phyloP scores from a whole-genome alignment of 1,284 basidiomycete species.

The Ceratobasidium sp. region DNA sequence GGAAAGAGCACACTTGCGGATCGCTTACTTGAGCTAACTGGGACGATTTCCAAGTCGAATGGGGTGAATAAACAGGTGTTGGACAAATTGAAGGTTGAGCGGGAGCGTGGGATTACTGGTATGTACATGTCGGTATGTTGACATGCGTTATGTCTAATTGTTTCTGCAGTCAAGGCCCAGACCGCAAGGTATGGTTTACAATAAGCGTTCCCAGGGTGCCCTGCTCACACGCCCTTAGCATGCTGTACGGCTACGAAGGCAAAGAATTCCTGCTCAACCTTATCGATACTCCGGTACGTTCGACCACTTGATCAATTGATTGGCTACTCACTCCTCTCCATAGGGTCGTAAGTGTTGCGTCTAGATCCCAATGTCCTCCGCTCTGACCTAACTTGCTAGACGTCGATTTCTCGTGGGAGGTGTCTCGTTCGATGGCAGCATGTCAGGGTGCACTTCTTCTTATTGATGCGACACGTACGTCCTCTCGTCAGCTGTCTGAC shows the following conservation, averaged over 20 bases:
- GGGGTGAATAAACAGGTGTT: constrained; percentile 89
- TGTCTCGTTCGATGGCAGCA: constrained; percentile 91
- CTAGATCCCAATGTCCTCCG: neutral
- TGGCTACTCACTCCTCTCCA: neutral
- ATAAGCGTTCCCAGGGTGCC: neutral
- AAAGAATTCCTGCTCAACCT: constrained; percentile 87
- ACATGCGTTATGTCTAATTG: constrained; percentile 10
- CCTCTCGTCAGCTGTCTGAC: neutral
- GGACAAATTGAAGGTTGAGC: constrained; percentile 96
- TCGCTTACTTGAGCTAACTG: constrained; percentile 76
- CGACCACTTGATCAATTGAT: constrained; percentile 10
- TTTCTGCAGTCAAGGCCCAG: constrained; percentile 82
- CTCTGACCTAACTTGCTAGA: constrained; percentile 62
- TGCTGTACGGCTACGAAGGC: constrained; percentile 75
- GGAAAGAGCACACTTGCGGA: constrained; percentile 95
- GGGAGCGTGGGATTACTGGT: constrained; percentile 95
- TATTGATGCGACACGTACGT: constrained; percentile 87
- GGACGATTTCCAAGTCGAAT: constrained; percentile 79
- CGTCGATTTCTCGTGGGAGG: constrained; percentile 97
- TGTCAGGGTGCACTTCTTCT: constrained; percentile 94
- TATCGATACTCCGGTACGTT: constrained; percentile 84
- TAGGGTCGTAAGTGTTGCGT: constrained; percentile 12
- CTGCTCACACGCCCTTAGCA: constrained; percentile 63
- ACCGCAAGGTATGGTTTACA: constrained; percentile 76
- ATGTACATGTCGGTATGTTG: constrained; percentile 50